Conservation (phyloP, 2,329 filamentous ascomycete genomes). For the Clonostachys solani region DNA sequence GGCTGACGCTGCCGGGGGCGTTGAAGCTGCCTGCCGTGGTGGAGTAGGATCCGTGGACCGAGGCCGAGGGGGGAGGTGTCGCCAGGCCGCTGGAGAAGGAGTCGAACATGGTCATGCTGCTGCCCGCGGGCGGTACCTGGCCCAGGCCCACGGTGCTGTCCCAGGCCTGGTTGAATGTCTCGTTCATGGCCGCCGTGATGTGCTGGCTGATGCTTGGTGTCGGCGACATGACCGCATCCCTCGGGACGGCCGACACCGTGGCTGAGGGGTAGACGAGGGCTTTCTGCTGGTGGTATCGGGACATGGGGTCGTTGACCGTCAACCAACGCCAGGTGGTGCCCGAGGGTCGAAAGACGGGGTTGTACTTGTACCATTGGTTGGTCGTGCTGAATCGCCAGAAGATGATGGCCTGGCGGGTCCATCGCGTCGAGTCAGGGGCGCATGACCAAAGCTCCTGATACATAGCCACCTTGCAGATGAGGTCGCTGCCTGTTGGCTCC, state of each 20-base stretch:
- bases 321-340: constrained; percentile 60
- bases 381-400: constrained; percentile 58
- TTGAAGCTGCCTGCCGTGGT: constrained; percentile 37
- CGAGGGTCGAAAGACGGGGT: constrained; percentile 42
- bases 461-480: constrained; percentile 60
- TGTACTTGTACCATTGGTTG: constrained; percentile 46
- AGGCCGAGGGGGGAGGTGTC: constrained; percentile 52
- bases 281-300: constrained; percentile 51
- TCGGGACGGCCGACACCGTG: constrained; percentile 13
- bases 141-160: constrained; percentile 25
- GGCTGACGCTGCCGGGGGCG: constrained; percentile 17
- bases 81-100: constrained; percentile 47
- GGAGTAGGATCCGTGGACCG: constrained; percentile 41
- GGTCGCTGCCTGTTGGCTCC: constrained; percentile 44
- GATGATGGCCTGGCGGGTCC: constrained; percentile 55
- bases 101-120: constrained; percentile 38
- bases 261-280: constrained; percentile 29
- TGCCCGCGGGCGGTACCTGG: constrained; percentile 19
- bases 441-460: constrained; percentile 62
- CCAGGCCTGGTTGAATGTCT: constrained; percentile 49
- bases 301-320: constrained; percentile 55
- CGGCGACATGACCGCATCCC: constrained; percentile 49
- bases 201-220: constrained; percentile 46
- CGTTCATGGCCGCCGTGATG: constrained; percentile 50
- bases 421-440: constrained; percentile 39